Conservation (phyloP, 768 basidiomycete genomes). For the Agrocybe pediades region DNA sequence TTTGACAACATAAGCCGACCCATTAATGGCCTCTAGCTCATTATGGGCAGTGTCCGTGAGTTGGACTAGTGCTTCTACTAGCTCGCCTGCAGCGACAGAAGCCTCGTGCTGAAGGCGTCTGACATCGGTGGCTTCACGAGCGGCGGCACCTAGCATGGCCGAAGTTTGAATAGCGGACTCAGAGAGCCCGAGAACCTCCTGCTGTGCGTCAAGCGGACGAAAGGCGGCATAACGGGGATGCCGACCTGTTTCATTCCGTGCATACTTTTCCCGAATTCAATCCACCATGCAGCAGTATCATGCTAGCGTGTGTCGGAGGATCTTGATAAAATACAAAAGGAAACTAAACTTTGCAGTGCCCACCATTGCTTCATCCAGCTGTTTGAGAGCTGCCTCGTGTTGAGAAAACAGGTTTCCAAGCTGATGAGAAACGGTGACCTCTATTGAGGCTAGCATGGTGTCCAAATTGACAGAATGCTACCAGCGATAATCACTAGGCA, state of each 20-base stretch:
- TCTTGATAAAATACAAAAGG: neutral
- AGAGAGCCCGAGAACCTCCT: slow-evolving; percentile 9
- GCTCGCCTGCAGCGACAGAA: slow-evolving; percentile 31
- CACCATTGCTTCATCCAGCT: slow-evolving; percentile 13
- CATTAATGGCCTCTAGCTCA: slow-evolving; percentile 51
- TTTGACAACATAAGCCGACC: slow-evolving; percentile 37
- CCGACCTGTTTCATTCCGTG: slow-evolving; percentile 14
- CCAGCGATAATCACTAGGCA: neutral
- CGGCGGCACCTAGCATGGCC: neutral
- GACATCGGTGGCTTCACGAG: slow-evolving; percentile 25
- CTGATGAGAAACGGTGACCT: slow-evolving; percentile 3
- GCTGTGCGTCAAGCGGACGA: neutral
- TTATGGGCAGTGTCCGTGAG: slow-evolving; percentile 39
- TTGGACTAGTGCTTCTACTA: slow-evolving; percentile 36
- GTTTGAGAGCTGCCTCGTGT: slow-evolving; percentile 5
- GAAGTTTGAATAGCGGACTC: slow-evolving; percentile 12
- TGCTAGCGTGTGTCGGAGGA: slow-evolving; percentile 27
- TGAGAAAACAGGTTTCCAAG: slow-evolving; percentile 11
- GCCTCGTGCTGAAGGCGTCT: slow-evolving; percentile 38
- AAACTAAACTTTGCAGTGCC: neutral
- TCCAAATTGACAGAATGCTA: slow-evolving; percentile 15
- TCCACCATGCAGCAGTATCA: slow-evolving; percentile 13
- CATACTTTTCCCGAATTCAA: slow-evolving; percentile 9
- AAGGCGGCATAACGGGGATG: neutral
- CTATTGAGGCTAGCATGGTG: slow-evolving; percentile 3